These are phyloP conservation scores for Parasitella parasitica DNA, from an alignment of 371 early-diverging fungal species.

Conservation along the genomic window DNA sequence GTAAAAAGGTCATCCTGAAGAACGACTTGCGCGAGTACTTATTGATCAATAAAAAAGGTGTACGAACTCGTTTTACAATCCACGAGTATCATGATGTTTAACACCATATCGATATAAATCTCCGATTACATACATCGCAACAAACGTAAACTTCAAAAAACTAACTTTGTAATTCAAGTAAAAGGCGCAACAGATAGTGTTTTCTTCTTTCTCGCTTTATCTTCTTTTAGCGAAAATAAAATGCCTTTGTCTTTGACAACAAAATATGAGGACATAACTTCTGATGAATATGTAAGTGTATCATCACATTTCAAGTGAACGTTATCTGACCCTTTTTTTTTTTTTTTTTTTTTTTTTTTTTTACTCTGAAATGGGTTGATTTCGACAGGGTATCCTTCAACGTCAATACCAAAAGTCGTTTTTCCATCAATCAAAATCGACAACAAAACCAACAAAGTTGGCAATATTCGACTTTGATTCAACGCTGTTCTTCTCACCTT, in stretches of 20 bases:
- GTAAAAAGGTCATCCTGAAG: conserved; percentile 50
- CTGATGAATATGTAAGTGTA: conserved; percentile 5
- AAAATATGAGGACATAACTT: background rate
- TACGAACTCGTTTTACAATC: conserved; percentile 56
- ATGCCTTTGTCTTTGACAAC: conserved; percentile 15
- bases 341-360: no score
- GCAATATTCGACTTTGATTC: conserved; percentile 81
- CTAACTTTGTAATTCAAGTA: no score
- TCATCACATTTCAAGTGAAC: background rate
- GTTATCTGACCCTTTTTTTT: background rate
- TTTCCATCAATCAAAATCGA: background rate
- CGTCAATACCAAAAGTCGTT: conserved; percentile 17
- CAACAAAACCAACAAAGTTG: conserved; percentile 1
- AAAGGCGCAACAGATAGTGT: background rate
- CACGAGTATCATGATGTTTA: conserved; percentile 62
- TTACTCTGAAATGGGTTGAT: background rate
- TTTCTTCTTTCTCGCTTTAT: conserved; percentile 2
- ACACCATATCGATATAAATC: background rate
- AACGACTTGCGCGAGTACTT: conserved; percentile 67
- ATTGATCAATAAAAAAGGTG: conserved; percentile 60
- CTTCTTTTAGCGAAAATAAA: background rate
- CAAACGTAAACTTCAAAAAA: background rate
- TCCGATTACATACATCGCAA: background rate
- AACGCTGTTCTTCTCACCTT: conserved; percentile 77
- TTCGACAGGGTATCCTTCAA: conserved; percentile 11